Base-by-base conservation (phyloP, 768 basidiomycete species). In the Clavaria fumosa region DNA sequence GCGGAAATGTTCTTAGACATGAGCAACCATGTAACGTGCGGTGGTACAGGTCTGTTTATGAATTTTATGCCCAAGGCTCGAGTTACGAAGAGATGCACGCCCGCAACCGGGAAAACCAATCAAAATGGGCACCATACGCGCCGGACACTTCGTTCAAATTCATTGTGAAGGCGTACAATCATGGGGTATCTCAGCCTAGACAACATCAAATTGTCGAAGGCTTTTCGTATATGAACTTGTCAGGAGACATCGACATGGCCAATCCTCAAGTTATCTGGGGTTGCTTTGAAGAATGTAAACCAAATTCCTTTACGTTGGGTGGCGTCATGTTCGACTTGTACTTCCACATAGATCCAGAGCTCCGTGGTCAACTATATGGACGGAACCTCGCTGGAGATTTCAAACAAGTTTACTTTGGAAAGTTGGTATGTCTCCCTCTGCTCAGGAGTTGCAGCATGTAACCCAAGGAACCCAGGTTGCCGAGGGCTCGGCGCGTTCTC, bases 191-290 rank as follows among this genome's bases (percentile, higher is more conserved):
- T 10, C 72, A 77, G 46, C 52, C 56, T 26, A 66, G 78, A 11
- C 81, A 85, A 46, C 65, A 59, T 41, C 59, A 69, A 10, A 61
- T 83, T 30, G 72, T 93, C 31, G 78, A 89, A 50, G 67, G 66
- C 45, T 96, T 99, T 54, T 56, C 67, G 2, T 95, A 86, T 51
- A 88, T 96, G 81, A 74, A 60, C 14, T 77, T 89, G 44, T 54
- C 66, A 40, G 90, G 90, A 9, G 70, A 70, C 47, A 85, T 95
- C 46, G 74, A 82, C 38, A 71, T 97, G 71, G 77, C 75, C 43
- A 62, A 63, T 31, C 83, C 91, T 0, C 73, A 88, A 31, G 69
- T 88, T 21, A 67, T 66, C 6, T 59, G 86, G 18, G 70, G 72
- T 0, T 74, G 78, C 35, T 83, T 80, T 38, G 91, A 95, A 62